These are phyloP conservation scores for Synchytrium microbalum DNA, from an alignment of 371 early-diverging fungal genomes.

Conservation along the genomic window DNA sequence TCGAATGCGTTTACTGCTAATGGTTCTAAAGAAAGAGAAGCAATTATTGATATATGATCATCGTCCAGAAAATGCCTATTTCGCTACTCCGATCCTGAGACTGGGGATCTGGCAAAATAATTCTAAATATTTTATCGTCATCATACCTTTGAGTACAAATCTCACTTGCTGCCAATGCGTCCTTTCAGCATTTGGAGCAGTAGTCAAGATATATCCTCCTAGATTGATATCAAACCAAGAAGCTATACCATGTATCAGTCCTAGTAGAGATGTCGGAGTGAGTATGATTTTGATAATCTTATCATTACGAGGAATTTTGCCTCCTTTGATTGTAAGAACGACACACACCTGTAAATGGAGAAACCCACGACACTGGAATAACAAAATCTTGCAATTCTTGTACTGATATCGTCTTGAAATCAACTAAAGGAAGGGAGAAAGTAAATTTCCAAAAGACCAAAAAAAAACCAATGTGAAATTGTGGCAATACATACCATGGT, in stretches of 20 bases:
- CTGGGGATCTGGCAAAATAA: neutral
- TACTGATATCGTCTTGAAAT: constrained; percentile 75
- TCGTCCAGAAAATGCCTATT: neutral
- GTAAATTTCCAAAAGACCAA: neutral
- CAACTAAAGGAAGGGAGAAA: constrained; percentile 35
- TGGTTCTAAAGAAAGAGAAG: constrained; percentile 53
- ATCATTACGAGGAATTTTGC: neutral
- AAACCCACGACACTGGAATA: constrained; percentile 76
- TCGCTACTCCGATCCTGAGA: neutral
- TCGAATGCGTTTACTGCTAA: constrained; percentile 91
- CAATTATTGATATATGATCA: neutral
- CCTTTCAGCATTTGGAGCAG: constrained; percentile 72
- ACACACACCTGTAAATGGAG: constrained; percentile 66
- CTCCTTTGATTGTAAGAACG: neutral
- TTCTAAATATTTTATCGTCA: neutral
- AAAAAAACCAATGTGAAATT: neutral
- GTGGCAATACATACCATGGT: constrained; percentile 26
- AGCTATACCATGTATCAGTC: constrained; percentile 83
- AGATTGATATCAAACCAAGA: constrained; percentile 95
- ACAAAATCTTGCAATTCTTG: constrained; percentile 69
- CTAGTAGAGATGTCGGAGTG: constrained; percentile 19
- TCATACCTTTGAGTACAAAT: constrained; percentile 66
- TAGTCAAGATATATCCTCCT: constrained; percentile 63
- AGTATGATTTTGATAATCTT: constrained; percentile 1
- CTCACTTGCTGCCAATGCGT: constrained; percentile 99